Conservation (phyloP, 2,329 filamentous ascomycete species). For the Talaromyces sp. region DNA sequence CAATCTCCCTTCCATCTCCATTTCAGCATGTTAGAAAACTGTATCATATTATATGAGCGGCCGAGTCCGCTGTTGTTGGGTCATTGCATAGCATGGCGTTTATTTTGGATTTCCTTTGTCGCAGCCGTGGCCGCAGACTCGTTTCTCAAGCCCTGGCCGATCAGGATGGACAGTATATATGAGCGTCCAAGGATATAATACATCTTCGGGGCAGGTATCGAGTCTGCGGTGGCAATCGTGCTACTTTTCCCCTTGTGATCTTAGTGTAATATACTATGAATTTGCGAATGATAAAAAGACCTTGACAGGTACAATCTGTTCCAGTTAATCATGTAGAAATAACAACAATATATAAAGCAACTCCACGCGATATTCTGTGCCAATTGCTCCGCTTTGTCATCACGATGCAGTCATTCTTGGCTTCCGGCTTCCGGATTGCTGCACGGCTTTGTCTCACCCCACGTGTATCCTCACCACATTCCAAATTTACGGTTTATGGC, state of each 20-base stretch:
- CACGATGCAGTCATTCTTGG: background rate
- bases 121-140: slow-evolving; percentile 13
- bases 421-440: background rate
- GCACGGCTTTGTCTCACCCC: background rate
- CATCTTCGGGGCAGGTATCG: background rate
- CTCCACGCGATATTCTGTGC: background rate
- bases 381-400: background rate
- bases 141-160: background rate
- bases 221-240: background rate
- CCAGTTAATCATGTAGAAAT: background rate
- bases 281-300: background rate
- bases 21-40: slow-evolving; percentile 11
- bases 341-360: background rate
- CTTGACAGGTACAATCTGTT: background rate
- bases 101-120: slow-evolving; percentile 16
- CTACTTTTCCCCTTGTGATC: background rate
- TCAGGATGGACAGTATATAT: background rate
- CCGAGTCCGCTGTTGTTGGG: slow-evolving; percentile 12
- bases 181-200: background rate
- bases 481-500: background rate
- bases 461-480: background rate
- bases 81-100: slow-evolving; percentile 40
- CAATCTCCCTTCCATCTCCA: slow-evolving; percentile 12
- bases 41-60: slow-evolving; percentile 11
- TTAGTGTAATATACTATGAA: background rate